Conservation (phyloP, 352 stramenopile species). For the Globisporangium middletonii region DNA sequence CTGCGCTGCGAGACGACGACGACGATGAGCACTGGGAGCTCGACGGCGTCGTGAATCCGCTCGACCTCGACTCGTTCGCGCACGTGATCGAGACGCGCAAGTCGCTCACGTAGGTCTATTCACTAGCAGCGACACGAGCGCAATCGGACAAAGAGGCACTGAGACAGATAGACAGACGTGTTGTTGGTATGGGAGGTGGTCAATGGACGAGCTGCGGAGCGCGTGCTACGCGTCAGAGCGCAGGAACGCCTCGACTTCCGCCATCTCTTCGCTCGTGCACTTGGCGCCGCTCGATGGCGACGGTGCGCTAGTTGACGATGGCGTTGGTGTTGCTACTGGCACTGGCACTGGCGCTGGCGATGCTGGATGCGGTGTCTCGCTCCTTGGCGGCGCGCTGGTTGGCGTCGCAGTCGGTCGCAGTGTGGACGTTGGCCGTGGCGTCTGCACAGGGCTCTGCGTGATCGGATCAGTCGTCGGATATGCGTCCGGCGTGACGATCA, state of each 20-base stretch:
- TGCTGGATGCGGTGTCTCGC: background rate
- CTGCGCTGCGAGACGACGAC: conserved; percentile 1
- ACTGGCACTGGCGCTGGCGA: background rate
- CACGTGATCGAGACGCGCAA: conserved; percentile 26
- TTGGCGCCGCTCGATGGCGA: conserved; percentile 6
- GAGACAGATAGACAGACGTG: background rate
- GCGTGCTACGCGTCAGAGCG: conserved; percentile 4
- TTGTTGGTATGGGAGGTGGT: too few relatives aligned
- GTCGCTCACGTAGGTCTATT: conserved; percentile 12
- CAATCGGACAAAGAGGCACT: background rate
- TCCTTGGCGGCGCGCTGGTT: background rate
- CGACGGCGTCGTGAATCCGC: conserved; percentile 16
- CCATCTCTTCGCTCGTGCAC: conserved; percentile 16
- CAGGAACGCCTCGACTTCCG: conserved; percentile 13
- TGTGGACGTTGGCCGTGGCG: background rate
- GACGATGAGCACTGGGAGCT: conserved; percentile 12
- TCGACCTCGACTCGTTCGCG: conserved; percentile 27
- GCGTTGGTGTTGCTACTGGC: background rate
- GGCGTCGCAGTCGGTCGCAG: too few relatives aligned
- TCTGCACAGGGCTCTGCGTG: background rate
- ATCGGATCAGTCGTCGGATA: background rate
- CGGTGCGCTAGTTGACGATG: background rate
- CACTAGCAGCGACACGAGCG: background rate
- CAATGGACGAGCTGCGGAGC: background rate
- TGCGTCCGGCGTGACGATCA: background rate